A percentile compares a stretch with the other conserved stretches of the same genome.
Conservation (phyloP, 1,139 yeast species). For the Magnusiomyces magnusii region DNA sequence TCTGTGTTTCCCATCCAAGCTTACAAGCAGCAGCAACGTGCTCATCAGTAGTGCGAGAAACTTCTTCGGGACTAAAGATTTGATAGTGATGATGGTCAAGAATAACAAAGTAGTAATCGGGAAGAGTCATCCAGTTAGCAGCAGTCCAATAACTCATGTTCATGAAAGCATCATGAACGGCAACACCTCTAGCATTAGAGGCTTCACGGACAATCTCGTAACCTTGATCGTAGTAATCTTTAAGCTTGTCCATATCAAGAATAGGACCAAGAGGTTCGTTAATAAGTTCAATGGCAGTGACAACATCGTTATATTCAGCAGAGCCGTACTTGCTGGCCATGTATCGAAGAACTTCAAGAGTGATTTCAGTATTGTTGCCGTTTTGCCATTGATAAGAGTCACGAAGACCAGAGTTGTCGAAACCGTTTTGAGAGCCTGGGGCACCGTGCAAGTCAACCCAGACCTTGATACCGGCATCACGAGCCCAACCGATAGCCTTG, state of each 20-base stretch:
- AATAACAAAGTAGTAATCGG: constrained; percentile 56
- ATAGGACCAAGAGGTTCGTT: constrained; percentile 84
- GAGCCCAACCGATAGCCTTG: constrained; percentile 70
- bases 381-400: constrained; percentile 49
- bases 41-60: constrained; percentile 48
- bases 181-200: constrained; percentile 45
- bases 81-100: constrained; percentile 92
- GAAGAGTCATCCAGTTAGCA: constrained; percentile 36
- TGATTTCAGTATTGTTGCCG: constrained; percentile 43
- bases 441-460: constrained; percentile 96
- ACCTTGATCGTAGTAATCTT: constrained; percentile 49
- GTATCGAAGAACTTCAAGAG: constrained; percentile 41
- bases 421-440: constrained; percentile 97
- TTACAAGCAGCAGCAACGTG: constrained; percentile 58
- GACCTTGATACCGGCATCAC: constrained; percentile 53
- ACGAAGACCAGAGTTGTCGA: constrained; percentile 88
- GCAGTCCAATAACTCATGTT: constrained; percentile 52
- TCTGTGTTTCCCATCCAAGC: constrained; percentile 45
- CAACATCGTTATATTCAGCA: constrained; percentile 57
- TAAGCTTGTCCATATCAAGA: constrained; percentile 51
- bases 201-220: constrained; percentile 44
- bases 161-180: constrained; percentile 72
- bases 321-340: constrained; percentile 58
- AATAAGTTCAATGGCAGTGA: constrained; percentile 74
- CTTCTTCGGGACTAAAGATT: constrained; percentile 62